phyloP scores from a whole-genome alignment of 2,329 filamentous ascomycete genomes.

The Canariomyces notabilis region DNA sequence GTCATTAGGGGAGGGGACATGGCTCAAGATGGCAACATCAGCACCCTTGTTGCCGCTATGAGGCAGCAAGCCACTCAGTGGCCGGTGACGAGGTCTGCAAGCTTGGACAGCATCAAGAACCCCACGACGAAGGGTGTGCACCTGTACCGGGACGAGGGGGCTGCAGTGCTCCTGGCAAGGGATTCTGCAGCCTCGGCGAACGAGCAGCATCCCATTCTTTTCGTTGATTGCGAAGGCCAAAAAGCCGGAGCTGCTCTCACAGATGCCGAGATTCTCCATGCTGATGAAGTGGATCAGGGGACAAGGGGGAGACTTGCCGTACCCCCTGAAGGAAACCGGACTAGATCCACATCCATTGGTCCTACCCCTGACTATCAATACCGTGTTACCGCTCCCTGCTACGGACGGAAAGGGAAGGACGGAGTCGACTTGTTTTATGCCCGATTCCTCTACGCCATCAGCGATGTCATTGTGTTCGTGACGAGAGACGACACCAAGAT shows the following conservation, averaged over 20 bases:
- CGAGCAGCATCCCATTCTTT: slow-evolving; percentile 22
- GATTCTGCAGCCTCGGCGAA: too few species aligned
- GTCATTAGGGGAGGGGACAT: too few species aligned
- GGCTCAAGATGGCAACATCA: too few species aligned
- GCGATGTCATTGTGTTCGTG: slow-evolving; percentile 25
- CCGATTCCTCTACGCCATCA: slow-evolving; percentile 23
- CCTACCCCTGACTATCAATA: too few species aligned
- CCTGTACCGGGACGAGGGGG: slow-evolving; percentile 18
- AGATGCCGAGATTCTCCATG: neutral
- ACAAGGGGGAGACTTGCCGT: too few species aligned
- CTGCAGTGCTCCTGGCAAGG: too few species aligned
- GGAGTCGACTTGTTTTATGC: slow-evolving; percentile 24
- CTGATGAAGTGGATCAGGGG: slow-evolving; percentile 10
- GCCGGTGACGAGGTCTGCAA: too few species aligned
- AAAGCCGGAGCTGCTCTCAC: slow-evolving; percentile 13
- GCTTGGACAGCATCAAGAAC: slow-evolving; percentile 15
- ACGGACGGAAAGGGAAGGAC: slow-evolving; percentile 17
- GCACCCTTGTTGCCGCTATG: too few species aligned
- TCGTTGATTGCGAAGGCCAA: slow-evolving; percentile 24
- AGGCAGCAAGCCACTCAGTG: too few species aligned
- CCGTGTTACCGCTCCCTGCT: too few species aligned
- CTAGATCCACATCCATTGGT: too few species aligned
- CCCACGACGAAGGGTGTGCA: slow-evolving; percentile 24
- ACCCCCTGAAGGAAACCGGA: too few species aligned
- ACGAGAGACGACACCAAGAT: slow-evolving; percentile 17